Percentiles rank a stretch among this genome's conserved stretches.
Evolutionary conservation across 2,329 filamentous ascomycete genomes (phyloP).

Genomic region (Coniochaeta pulveracea): DNA sequence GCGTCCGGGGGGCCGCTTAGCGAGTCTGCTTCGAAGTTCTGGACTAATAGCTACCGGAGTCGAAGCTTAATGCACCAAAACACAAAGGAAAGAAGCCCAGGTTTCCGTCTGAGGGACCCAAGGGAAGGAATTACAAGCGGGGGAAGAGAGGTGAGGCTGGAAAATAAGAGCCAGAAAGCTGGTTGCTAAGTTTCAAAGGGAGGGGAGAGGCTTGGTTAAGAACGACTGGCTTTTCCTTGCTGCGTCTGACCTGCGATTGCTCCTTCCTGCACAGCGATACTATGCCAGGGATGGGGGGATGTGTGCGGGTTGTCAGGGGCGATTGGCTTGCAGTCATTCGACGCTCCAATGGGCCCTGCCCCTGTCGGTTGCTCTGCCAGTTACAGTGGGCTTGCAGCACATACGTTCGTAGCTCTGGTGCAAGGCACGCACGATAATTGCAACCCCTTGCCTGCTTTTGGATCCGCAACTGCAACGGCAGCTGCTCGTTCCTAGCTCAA

Average conservation of each 20-base stretch:
- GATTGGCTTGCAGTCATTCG: too few species aligned
- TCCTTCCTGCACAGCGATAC: neutral
- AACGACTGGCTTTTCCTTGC: constrained; percentile 1
- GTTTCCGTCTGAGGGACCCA: neutral
- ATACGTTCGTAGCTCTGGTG: too few species aligned
- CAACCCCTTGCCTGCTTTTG: too few species aligned
- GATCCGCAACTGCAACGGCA: too few species aligned
- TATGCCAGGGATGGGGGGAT: constrained; percentile 1
- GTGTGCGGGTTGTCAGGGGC: constrained; percentile 2
- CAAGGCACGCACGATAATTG: too few species aligned
- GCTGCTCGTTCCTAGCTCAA: too few species aligned
- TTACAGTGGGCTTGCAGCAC: too few species aligned
- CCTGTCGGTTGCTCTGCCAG: too few species aligned
- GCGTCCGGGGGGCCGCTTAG: neutral
- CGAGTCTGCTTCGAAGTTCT: neutral
- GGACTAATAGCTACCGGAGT: neutral
- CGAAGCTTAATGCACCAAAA: constrained; percentile 2
- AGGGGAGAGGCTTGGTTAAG: constrained; percentile 3
- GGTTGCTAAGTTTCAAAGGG: neutral
- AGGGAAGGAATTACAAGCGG: neutral
- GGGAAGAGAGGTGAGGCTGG: neutral
- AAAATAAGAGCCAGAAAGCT: neutral
- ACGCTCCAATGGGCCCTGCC: too few species aligned
- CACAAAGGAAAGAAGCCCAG: constrained; percentile 2
- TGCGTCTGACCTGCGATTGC: too few species aligned